Percentiles rank a stretch among this genome's conserved stretches.
These are phyloP conservation scores for Taphrina pruni DNA, from an alignment of 1,139 yeast genomes.

Conservation along the genomic window DNA sequence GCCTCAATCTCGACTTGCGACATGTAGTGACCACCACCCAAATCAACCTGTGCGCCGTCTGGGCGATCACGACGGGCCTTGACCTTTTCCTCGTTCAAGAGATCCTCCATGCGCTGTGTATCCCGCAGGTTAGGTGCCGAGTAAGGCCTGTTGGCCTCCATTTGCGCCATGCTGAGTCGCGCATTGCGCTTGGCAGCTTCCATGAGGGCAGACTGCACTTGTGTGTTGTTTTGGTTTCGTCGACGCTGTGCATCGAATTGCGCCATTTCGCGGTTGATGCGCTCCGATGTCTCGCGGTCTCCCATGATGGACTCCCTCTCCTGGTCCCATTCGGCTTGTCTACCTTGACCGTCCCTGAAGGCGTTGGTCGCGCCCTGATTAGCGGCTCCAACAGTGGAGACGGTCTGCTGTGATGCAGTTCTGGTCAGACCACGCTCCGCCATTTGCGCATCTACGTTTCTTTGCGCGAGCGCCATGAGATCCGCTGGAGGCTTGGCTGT, in stretches of 20 bases:
- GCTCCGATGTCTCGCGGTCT: slow-evolving; percentile 33
- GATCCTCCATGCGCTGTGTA: slow-evolving; percentile 30
- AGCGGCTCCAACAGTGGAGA: slow-evolving; percentile 19
- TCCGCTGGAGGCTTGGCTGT: slow-evolving; percentile 27
- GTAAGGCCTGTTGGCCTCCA: slow-evolving; percentile 36
- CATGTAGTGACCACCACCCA: slow-evolving; percentile 40
- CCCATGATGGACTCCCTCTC: slow-evolving; percentile 25
- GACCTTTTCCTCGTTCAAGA: slow-evolving; percentile 29
- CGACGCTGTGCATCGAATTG: slow-evolving; percentile 36
- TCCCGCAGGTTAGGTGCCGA: slow-evolving; percentile 31
- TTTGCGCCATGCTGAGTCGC: slow-evolving; percentile 24
- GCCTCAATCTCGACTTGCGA: slow-evolving; percentile 40
- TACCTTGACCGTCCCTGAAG: slow-evolving; percentile 28
- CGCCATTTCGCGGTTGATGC: slow-evolving; percentile 39
- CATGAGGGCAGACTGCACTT: slow-evolving; percentile 35
- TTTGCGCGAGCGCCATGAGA: slow-evolving; percentile 29
- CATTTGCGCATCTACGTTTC: slow-evolving; percentile 36
- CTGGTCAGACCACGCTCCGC: slow-evolving; percentile 35
- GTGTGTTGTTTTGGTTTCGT: slow-evolving; percentile 33
- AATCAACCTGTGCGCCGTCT: slow-evolving; percentile 27
- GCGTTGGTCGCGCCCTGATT: slow-evolving; percentile 23
- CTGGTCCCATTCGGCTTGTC: slow-evolving; percentile 30
- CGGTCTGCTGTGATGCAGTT: slow-evolving; percentile 25
- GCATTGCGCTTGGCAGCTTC: slow-evolving; percentile 39
- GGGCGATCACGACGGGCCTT: slow-evolving; percentile 12